Base-by-base conservation (phyloP, 148 eudicot species). In the Camellia granthamiana region DNA sequence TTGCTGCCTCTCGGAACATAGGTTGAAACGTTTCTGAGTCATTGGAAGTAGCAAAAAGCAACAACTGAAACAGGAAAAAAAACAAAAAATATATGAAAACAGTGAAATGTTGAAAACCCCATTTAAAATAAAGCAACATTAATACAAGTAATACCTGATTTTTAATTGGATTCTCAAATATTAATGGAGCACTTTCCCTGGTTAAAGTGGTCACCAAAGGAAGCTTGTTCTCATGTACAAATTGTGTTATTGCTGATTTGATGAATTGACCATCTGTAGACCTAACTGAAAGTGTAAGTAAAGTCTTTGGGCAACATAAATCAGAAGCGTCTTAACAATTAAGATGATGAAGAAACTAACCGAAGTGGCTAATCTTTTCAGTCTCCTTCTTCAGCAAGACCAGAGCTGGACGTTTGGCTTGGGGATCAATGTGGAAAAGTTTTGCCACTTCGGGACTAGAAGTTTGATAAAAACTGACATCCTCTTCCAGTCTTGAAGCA, bases 391-490 rank as follows among this genome's bases (percentile, higher is more conserved):
- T 95, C 21, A 95, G 76, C 90, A 95, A 87, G 18, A 95, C 93
- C 79, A 95, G 78, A 54, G 92, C 88, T 76, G 98, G 98, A 71
- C 87, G 91, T 87, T 95, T 92, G 73, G 86, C 90, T 58, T 89
- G 78, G 59, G 88, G 83, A 66, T 90, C 91, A 65, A 95, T 84
- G 82, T 89, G 84, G 83, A 95, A 93, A 72, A 95, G 88, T 88
- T 91, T 92, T 51, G 95, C 97, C 64, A 92, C 93, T 81, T 87
- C 87, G 4, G 92, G 89, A 70, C 90, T 92, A 46, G 83, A 72
- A 49, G 97, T 92, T 88, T 95, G 98, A 82, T 92, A 95, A 81
- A 91, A 95, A 84, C 78, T 95, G 62, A 95, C 88, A 82, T 92
- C 97, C 87, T 92, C 95, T 44, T 91, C 91, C 81, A 88, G 87